phyloP scores from a whole-genome alignment of 1,284 basidiomycete genomes.

The Malassezia pachydermatis region DNA sequence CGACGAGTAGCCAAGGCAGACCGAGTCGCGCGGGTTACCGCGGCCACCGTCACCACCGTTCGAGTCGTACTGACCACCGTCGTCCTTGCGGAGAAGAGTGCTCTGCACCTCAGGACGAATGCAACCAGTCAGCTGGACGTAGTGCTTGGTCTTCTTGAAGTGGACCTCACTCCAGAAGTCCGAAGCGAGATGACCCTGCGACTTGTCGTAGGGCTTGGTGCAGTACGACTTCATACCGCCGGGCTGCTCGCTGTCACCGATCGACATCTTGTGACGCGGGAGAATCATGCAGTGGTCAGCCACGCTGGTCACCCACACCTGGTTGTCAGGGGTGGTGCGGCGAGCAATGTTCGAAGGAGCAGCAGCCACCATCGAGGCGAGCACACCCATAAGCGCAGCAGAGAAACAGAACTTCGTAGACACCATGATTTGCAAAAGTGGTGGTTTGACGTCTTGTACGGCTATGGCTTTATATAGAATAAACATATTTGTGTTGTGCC shows the following conservation, averaged over 20 bases:
- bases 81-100: conserved; percentile 24
- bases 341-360: conserved; percentile 7
- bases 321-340: conserved; percentile 12
- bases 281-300: conserved; percentile 20
- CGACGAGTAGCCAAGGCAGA: conserved; percentile 32
- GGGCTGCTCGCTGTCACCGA: conserved; percentile 19
- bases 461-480: no score
- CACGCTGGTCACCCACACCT: conserved; percentile 17
- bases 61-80: conserved; percentile 44
- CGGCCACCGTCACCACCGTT: conserved; percentile 38
- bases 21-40: conserved; percentile 35
- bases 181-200: conserved; percentile 15
- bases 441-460: no score
- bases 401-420: no score
- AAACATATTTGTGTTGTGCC: no score
- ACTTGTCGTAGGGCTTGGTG: conserved; percentile 10
- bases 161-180: conserved; percentile 20
- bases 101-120: conserved; percentile 19
- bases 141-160: conserved; percentile 21
- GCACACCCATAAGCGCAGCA: not conserved
- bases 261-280: conserved; percentile 6
- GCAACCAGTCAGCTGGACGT: conserved; percentile 24
- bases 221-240: conserved; percentile 17
- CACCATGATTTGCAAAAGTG: no score
- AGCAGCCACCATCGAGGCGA: conserved; percentile 1